Conservation (phyloP, 345 rosid species). For the Ricinus communis region DNA sequence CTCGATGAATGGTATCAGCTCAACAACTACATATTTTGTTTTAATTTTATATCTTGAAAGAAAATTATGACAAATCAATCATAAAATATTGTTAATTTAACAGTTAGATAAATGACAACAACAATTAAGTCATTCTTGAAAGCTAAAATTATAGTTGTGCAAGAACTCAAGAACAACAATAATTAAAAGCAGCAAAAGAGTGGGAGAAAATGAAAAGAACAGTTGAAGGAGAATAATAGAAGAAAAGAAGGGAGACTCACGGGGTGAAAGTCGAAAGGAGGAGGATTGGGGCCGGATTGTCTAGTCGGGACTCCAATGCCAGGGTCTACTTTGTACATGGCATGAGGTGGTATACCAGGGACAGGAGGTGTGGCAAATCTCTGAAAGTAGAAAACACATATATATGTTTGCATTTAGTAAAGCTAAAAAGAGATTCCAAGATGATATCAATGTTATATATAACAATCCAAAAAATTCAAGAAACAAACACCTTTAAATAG, state of each 20-base stretch:
- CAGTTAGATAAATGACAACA: too few relatives aligned
- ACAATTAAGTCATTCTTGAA: too few relatives aligned
- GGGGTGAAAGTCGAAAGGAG: constrained; percentile 58
- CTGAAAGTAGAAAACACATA: constrained; percentile 33
- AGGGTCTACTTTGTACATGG: constrained; percentile 37
- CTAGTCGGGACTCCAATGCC: constrained; percentile 42
- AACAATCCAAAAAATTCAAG: constrained; percentile 18
- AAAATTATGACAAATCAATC: too few relatives aligned
- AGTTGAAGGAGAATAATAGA: not conserved
- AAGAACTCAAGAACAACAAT: too few relatives aligned
- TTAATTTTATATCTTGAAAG: too few relatives aligned
- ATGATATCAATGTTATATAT: not conserved
- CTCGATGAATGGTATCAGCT: too few relatives aligned
- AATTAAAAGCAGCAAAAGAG: too few relatives aligned
- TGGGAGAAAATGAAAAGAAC: too few relatives aligned
- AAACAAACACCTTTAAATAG: constrained; percentile 20
- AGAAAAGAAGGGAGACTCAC: constrained; percentile 40
- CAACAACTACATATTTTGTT: too few relatives aligned
- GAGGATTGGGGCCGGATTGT: constrained; percentile 36
- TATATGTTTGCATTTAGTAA: too few relatives aligned
- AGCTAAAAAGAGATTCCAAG: not conserved
- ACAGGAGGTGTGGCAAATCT: constrained; percentile 50
- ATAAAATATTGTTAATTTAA: too few relatives aligned
- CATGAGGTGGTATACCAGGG: constrained; percentile 48
- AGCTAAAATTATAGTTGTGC: too few relatives aligned